Evolutionary conservation across 805 yeast genomes (phyloP).

Genomic region (Candida suzukii): DNA sequence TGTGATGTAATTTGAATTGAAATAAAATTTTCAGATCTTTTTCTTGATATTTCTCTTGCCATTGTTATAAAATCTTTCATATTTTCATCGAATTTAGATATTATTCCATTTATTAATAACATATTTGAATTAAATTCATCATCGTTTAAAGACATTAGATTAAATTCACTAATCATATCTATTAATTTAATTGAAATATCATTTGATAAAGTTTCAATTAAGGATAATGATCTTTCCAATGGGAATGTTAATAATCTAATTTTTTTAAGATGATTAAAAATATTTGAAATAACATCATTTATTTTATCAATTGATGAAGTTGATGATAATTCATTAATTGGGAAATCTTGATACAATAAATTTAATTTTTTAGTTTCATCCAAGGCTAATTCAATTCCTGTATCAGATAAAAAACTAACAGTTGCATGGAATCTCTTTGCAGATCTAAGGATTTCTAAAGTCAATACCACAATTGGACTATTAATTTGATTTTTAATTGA

Average conservation of each 20-base stretch:
- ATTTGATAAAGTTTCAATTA: conserved; percentile 58
- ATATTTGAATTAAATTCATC: conserved; percentile 31
- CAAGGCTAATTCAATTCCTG: conserved; percentile 53
- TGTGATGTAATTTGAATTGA: conserved; percentile 53
- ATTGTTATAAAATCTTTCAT: conserved; percentile 57
- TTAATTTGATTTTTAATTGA: conserved; percentile 53
- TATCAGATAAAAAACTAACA: conserved; percentile 63
- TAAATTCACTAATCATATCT: conserved; percentile 26
- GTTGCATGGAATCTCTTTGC: conserved; percentile 81
- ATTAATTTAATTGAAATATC: conserved; percentile 45
- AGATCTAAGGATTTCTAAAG: conserved; percentile 52
- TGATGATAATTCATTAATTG: conserved; percentile 50
- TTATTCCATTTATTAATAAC: conserved; percentile 23
- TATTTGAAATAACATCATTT: conserved; percentile 32
- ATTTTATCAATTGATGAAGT: conserved; percentile 39
- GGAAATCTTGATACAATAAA: conserved; percentile 61
- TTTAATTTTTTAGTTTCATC: conserved; percentile 48
- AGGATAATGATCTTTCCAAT: conserved; percentile 48
- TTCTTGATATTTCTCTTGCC: conserved; percentile 70
- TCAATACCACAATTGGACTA: conserved; percentile 43
- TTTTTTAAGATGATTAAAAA: conserved; percentile 60
- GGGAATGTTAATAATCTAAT: conserved; percentile 59
- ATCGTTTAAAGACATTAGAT: conserved; percentile 38
- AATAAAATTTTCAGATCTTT: conserved; percentile 63
- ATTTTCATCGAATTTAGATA: conserved; percentile 51